Base-by-base conservation (phyloP, 768 basidiomycete species). In the Terana coerulea region DNA sequence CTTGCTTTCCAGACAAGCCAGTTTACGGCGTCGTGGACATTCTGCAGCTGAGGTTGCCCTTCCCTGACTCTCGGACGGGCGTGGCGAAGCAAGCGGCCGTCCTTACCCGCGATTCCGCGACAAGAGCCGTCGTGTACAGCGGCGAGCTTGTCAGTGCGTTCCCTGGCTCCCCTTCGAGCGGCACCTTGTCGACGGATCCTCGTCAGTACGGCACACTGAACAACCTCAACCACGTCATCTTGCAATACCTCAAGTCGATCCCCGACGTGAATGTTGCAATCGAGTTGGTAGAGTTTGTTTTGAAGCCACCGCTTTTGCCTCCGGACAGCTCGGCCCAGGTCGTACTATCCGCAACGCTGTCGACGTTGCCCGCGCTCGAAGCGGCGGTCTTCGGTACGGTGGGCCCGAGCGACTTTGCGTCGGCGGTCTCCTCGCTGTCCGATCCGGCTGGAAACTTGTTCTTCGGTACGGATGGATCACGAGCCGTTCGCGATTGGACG, bases 351-450 rank as follows among this genome's bases (percentile, higher is more conserved):
- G 59, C 67, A 46, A 68, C 72, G 2, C 58, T 83, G n/a, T 55
- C 71, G 10, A 60, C 67, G 1, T 67, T 86, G 39, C 84, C 83
- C 21, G 54, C 67, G 1, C 59, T 87, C 30, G 84, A 85, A 64
- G 79, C 84, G 3, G 83, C 81, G 1, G 59, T 86, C n/a, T 85
- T 86, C 61, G 84, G 84, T 5, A 68, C 74, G 12, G 63, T 86
- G 22, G 59, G 63, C 12, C 71, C 76, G 15, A 56, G 73, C 3
- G 84, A 86, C 59, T 62, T 83, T 25, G 57, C 58, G 30, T 75
- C 68, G 29, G 73, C 74, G 6, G 66, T 75, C 21, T 78, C 82
- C 17, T 74, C 80, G 7, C 78, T 84, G 52, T 68, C 76, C 8
- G 73, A 72, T 9, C 64, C 79, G 19, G 70, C 72, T 24, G 77